Percentiles rank a stretch among this genome's conserved stretches.
Evolutionary conservation across 352 stramenopile species (phyloP).

Genomic region (Phytopythium chamaehyphon): DNA sequence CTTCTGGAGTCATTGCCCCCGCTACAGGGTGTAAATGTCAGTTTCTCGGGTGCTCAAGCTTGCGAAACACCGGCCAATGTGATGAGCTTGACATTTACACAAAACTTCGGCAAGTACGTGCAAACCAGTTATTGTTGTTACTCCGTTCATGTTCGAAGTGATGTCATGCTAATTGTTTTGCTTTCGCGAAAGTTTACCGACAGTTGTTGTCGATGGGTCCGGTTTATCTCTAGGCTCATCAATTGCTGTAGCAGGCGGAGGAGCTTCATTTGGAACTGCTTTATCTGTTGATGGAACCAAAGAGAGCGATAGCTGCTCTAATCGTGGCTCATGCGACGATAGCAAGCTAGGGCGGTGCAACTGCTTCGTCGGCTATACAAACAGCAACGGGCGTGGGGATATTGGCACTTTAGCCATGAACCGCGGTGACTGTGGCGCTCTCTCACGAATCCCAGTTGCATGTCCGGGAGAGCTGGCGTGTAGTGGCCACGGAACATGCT

Average conservation of each 20-base stretch:
- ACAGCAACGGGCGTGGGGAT: constrained; percentile 56
- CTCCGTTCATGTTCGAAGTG: no score
- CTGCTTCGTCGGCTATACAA: constrained; percentile 62
- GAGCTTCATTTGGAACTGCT: constrained; percentile 7
- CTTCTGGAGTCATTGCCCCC: constrained; percentile 39
- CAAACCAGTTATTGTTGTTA: neutral
- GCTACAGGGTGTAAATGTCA: constrained; percentile 52
- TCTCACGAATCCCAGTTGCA: constrained; percentile 48
- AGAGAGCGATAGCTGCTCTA: constrained; percentile 63
- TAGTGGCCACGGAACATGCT: constrained; percentile 78
- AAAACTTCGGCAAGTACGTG: constrained; percentile 79
- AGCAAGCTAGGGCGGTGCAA: constrained; percentile 49
- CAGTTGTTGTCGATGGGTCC: constrained; percentile 35
- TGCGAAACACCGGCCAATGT: constrained; percentile 63
- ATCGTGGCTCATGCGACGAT: constrained; percentile 59
- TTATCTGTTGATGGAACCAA: constrained; percentile 56
- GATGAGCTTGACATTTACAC: constrained; percentile 69
- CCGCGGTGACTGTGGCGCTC: constrained; percentile 59
- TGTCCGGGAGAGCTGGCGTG: constrained; percentile 69
- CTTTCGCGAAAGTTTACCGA: constrained; percentile 38
- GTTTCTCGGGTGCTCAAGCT: constrained; percentile 45
- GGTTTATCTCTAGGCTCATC: constrained; percentile 26
- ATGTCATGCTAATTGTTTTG: neutral
- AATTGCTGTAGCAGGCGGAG: constrained; percentile 23
- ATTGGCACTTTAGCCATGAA: constrained; percentile 41